Percentiles rank a stretch among this genome's conserved stretches.
Conservation (phyloP, 805 yeast genomes). For the Cyberlindnera suaveolens region DNA sequence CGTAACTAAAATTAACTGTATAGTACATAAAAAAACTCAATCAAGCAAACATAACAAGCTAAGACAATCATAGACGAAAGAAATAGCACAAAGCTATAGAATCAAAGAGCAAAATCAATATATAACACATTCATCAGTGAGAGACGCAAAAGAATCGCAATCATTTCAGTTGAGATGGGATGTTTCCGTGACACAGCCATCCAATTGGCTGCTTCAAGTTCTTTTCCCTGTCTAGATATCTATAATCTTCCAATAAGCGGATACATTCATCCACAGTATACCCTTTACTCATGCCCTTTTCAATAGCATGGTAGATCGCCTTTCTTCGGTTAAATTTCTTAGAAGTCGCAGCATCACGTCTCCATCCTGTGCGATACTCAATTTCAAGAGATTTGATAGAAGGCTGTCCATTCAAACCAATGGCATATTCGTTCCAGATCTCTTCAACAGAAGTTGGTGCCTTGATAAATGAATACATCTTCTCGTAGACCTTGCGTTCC, state of each 20-base stretch:
- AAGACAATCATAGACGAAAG: neutral
- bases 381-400: conserved; percentile 43
- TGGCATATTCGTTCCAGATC: conserved; percentile 52
- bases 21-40: neutral
- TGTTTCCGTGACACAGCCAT: conserved; percentile 36
- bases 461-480: conserved; percentile 32
- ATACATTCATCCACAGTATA: conserved; percentile 37
- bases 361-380: conserved; percentile 48
- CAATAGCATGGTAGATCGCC: conserved; percentile 50
- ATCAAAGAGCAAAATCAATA: neutral
- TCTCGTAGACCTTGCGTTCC: conserved; percentile 25
- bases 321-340: conserved; percentile 48
- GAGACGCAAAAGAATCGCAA: neutral
- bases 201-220: conserved; percentile 38
- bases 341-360: conserved; percentile 46
- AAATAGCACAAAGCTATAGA: neutral
- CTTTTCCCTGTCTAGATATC: conserved; percentile 37
- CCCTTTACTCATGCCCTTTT: conserved; percentile 40
- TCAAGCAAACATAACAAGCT: neutral
- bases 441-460: conserved; percentile 43
- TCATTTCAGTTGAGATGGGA: conserved; percentile 25
- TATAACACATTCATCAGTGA: neutral
- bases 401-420: conserved; percentile 46
- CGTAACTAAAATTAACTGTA: conserved; percentile 4
- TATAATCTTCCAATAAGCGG: conserved; percentile 38